Evolutionary conservation across 1,284 basidiomycete species (phyloP), one percentile per base, ranked within the genome.

Genomic region (Cutaneotrichosporon daszewskae): DNA sequence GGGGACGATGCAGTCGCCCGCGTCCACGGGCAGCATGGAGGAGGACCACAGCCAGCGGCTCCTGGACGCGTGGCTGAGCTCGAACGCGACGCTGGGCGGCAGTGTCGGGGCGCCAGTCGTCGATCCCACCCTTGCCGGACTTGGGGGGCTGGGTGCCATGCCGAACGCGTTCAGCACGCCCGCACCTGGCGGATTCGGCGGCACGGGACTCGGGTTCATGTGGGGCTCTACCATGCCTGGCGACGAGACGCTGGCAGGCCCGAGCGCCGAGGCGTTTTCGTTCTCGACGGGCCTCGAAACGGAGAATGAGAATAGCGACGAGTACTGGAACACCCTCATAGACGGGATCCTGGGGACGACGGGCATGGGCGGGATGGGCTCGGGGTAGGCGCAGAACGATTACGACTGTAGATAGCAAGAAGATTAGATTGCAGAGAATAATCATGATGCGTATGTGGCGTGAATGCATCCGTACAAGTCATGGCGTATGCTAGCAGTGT

Each of bases 271-370:
- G 12, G 11, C 33, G 19, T 37, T 32, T 24, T 32, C 32, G 3
- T 27, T 18, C 32, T n/a, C 32, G 19, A 49, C 34, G 16, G 44
- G 36, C 29, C 38, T 49, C 26, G 47, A 34, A 37, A 40, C 25
- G 14, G 37, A 39, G 3, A 26, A 35, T 8, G 34, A 43, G 26
- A 64, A 58, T 44, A 58, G 58, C 37, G 69, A 71, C 49, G 66
- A 68, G 45, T 72, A 72, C 45, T 72, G 69, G 69, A 69, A 72
- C 50, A 58, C 65, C 5, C 53, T 72, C 33, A 72, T 72, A 40
- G 69, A 72, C 16, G 49, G 49, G n/a, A 51, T 51, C 14, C 26
- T 51, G 5, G 49, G 44, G 18, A 40, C 41, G 17, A 41, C 42
- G 16, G 41, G 46, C 18, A 34, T 29, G 14, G 41, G 33, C n/a